These are phyloP conservation scores for Hymenoscyphus scutula DNA, from an alignment of 2,329 filamentous ascomycete species.

Conservation along the genomic window DNA sequence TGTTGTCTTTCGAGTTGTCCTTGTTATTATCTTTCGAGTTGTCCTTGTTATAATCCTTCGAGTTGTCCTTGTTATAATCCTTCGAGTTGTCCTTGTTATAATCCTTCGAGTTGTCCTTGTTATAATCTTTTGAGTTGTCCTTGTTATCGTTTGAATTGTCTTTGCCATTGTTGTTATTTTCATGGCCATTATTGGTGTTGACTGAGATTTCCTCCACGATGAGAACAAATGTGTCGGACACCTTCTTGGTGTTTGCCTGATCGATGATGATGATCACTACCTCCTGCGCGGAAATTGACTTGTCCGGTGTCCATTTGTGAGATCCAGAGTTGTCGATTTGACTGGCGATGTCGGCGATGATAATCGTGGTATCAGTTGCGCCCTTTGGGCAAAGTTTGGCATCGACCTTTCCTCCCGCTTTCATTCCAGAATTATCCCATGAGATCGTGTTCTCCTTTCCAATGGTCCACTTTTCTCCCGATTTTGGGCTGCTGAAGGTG, in stretches of 20 bases:
- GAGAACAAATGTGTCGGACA: slow-evolving; percentile 16
- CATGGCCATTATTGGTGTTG: not conserved
- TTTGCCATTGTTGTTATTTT: not conserved
- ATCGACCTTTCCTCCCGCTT: slow-evolving; percentile 16
- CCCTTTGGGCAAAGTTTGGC: slow-evolving; percentile 16
- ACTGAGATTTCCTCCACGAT: slow-evolving; percentile 5
- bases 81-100: not conserved
- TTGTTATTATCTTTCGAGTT: not conserved
- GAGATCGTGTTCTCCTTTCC: slow-evolving; percentile 15
- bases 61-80: not conserved
- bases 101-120: not conserved
- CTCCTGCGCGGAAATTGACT: slow-evolving; percentile 13
- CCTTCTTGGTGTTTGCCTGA: slow-evolving; percentile 11
- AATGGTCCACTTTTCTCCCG: slow-evolving; percentile 19
- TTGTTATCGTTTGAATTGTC: not conserved
- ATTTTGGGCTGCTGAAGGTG: slow-evolving; percentile 18
- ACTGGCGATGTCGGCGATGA: slow-evolving; percentile 49
- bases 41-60: not conserved
- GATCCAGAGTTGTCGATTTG: slow-evolving; percentile 42
- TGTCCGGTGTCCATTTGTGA: slow-evolving; percentile 21
- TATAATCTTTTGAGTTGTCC: not conserved
- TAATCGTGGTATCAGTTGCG: slow-evolving; percentile 32
- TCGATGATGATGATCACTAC: slow-evolving; percentile 25
- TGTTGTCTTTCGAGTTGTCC: not conserved
- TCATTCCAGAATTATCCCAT: slow-evolving; percentile 20